Percentiles rank a stretch among this genome's conserved stretches.
These are phyloP conservation scores for Fraxinus velutina DNA, from an alignment of 305 asterid species.

Conservation along the genomic window DNA sequence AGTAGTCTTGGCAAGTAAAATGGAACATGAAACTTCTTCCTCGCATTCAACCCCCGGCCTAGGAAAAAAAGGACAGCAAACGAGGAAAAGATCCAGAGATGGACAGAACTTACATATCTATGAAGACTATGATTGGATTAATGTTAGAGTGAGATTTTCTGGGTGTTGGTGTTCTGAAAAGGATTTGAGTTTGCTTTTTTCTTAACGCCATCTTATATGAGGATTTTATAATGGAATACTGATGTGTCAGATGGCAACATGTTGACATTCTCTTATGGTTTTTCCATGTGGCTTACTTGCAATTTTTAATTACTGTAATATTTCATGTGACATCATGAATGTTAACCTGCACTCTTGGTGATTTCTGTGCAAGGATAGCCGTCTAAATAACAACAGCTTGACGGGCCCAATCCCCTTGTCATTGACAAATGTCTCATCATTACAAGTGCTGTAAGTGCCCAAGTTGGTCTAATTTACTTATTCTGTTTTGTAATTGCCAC, in stretches of 20 bases:
- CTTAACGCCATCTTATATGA: not conserved
- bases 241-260: not conserved
- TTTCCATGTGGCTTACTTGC: not conserved
- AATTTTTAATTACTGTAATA: not conserved
- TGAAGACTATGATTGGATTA: not conserved
- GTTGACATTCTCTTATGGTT: not conserved
- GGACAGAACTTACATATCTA: not conserved
- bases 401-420: conserved; percentile 43
- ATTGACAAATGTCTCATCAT: conserved; percentile 46
- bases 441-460: conserved; percentile 53
- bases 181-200: not conserved
- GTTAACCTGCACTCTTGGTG: conserved; percentile 5
- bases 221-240: not conserved
- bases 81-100: not conserved
- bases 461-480: conserved; percentile 17
- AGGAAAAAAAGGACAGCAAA: not conserved
- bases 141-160: not conserved
- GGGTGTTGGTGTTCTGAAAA: not conserved
- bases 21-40: not conserved
- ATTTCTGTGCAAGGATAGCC: conserved; percentile 41
- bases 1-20: not conserved
- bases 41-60: not conserved
- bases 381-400: conserved; percentile 58
- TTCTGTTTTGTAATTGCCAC: not conserved
- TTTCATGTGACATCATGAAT: conserved; percentile 1